A percentile compares a stretch with the other conserved stretches of the same genome.
Conservation (phyloP, 2,329 filamentous ascomycete genomes). For the Arthrobotrys megalospora region DNA sequence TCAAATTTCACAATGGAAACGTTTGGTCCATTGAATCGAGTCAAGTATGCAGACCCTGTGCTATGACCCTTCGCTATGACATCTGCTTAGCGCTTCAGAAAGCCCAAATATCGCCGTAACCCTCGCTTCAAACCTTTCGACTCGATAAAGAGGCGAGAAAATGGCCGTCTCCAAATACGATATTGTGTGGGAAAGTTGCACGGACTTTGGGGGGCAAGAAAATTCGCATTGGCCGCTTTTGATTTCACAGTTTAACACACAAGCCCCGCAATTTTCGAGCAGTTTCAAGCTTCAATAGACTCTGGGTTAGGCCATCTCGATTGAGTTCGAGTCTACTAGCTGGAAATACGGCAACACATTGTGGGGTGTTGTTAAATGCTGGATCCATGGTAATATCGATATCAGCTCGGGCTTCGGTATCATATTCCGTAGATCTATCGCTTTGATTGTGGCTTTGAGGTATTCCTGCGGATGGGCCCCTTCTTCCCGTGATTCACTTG, state of each 20-base stretch:
- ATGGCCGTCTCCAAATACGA: background rate
- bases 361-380: conserved; percentile 27
- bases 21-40: conserved; percentile 4
- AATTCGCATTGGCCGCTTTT: conserved; percentile 25
- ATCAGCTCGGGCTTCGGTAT: conserved; percentile 11
- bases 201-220: conserved; percentile 5
- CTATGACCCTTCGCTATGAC: conserved; percentile 55
- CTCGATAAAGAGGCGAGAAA: background rate
- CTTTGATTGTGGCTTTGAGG: conserved; percentile 4
- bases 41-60: conserved; percentile 29
- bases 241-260: background rate
- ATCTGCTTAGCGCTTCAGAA: background rate
- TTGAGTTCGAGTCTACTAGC: background rate
- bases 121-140: conserved; percentile 10
- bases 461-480: background rate
- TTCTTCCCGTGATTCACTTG: conserved; percentile 10
- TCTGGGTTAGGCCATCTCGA: background rate
- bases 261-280: conserved; percentile 13
- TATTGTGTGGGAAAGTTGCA: conserved; percentile 18
- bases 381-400: conserved; percentile 13
- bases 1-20: conserved; percentile 14
- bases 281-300: conserved; percentile 6
- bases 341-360: conserved; percentile 40
- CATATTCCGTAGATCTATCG: conserved; percentile 6
- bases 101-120: conserved; percentile 4